Evolutionary conservation across 495 filamentous ascomycete genomes (phyloP).

Genomic region (Xylaria longipes): DNA sequence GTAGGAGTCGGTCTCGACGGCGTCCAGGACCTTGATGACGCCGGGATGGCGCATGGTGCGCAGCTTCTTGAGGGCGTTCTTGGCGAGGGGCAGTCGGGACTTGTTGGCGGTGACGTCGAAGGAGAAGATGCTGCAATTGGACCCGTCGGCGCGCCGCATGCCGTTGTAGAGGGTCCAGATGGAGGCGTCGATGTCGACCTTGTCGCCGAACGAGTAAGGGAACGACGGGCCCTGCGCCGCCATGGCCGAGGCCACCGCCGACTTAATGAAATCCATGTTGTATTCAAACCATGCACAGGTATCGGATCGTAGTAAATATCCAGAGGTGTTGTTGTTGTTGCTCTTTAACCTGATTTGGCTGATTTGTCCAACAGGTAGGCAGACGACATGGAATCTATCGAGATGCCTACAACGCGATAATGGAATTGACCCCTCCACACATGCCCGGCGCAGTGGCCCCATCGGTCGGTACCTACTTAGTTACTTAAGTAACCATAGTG

Average conservation of each 20-base stretch:
- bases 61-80: constrained; percentile 89
- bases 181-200: constrained; percentile 84
- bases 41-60: constrained; percentile 93
- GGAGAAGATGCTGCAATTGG: constrained; percentile 92
- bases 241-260: constrained; percentile 94
- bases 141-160: constrained; percentile 88
- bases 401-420: neutral
- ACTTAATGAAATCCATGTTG: constrained; percentile 95
- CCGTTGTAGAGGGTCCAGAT: constrained; percentile 95
- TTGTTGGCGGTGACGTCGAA: constrained; percentile 86
- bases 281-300: constrained; percentile 30
- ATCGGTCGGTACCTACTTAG: too few species aligned
- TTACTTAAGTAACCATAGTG: neutral
- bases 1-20: constrained; percentile 91
- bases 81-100: constrained; percentile 80
- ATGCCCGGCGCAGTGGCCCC: neutral
- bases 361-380: constrained; percentile 19
- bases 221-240: constrained; percentile 86
- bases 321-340: neutral
- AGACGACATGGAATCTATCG: too few species aligned
- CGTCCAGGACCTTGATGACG: constrained; percentile 90
- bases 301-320: constrained; percentile 6
- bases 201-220: constrained; percentile 89
- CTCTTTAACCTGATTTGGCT: constrained; percentile 2
- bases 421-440: constrained; percentile 13